These are phyloP conservation scores for Eucalyptus pumila DNA, from an alignment of 345 rosid genomes.

Conservation along the genomic window DNA sequence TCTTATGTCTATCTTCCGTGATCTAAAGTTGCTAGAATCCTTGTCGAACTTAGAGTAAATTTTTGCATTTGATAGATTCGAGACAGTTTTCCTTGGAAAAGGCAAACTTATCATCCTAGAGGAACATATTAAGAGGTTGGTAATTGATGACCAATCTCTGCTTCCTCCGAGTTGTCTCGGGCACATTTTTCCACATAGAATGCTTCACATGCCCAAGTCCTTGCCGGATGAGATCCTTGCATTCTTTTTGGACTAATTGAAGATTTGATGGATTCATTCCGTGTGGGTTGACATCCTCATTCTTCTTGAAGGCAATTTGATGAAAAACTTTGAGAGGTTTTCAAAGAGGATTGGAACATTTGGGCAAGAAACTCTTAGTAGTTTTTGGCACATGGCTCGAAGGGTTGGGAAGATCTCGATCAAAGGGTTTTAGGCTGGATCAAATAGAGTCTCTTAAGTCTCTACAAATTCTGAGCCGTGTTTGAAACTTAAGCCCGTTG, in stretches of 20 bases:
- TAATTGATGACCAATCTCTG: not conserved
- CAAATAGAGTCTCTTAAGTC: too few species aligned
- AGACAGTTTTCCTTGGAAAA: not conserved
- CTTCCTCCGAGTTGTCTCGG: not conserved
- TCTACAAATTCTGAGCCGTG: too few species aligned
- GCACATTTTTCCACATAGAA: not conserved
- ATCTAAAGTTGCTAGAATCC: not conserved
- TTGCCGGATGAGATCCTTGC: not conserved
- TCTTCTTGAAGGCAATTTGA: too few species aligned
- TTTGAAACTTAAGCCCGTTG: not conserved
- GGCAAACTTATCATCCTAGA: not conserved
- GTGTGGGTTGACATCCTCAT: too few species aligned
- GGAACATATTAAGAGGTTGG: not conserved
- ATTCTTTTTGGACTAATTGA: not conserved
- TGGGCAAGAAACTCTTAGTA: too few species aligned
- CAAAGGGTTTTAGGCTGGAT: too few species aligned
- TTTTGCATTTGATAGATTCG: not conserved
- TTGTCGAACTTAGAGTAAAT: not conserved
- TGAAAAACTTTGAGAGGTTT: too few species aligned
- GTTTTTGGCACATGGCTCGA: too few species aligned
- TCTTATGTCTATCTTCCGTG: not conserved
- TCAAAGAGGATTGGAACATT: too few species aligned
- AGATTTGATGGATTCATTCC: not conserved
- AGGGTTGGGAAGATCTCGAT: rapidly evolving
- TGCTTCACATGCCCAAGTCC: not conserved